phyloP scores from a whole-genome alignment of 129 eudicot species.

The Centrapalus pauciflorus region DNA sequence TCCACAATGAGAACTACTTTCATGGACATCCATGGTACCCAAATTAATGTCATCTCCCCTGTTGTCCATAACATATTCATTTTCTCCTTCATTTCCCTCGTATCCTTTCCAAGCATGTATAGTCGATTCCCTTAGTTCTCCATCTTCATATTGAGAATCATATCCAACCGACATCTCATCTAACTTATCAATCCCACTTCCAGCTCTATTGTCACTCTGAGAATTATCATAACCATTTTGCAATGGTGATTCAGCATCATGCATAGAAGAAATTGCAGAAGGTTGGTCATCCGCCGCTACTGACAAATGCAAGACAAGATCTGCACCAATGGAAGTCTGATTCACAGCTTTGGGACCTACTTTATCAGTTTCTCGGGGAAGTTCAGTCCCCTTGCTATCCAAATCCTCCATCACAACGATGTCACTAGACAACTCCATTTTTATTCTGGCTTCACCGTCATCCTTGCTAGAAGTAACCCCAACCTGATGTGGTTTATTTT shows the following conservation, averaged over 20 bases:
- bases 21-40: conserved; percentile 1
- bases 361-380: background rate
- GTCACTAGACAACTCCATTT: conserved; percentile 9
- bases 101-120: conserved; percentile 31
- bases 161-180: conserved; percentile 23
- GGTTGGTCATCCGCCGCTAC: background rate
- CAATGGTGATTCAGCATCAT: conserved; percentile 1
- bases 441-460: conserved; percentile 5
- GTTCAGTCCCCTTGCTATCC: background rate
- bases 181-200: conserved; percentile 14
- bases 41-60: background rate
- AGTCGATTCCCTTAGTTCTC: conserved; percentile 37
- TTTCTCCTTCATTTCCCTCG: conserved; percentile 20
- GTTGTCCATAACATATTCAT: conserved; percentile 16
- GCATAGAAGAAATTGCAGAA: conserved; percentile 12
- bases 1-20: background rate
- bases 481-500: conserved; percentile 9
- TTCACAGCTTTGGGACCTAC: background rate
- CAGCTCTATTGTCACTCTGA: conserved; percentile 13
- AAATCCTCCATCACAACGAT: background rate
- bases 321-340: background rate
- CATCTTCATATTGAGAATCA: conserved; percentile 49
- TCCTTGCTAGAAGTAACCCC: conserved; percentile 3
- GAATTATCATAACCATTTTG: conserved; percentile 18
- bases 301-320: background rate